phyloP scores from a whole-genome alignment of 768 basidiomycete genomes.

The Leccinum subtestaceum region DNA sequence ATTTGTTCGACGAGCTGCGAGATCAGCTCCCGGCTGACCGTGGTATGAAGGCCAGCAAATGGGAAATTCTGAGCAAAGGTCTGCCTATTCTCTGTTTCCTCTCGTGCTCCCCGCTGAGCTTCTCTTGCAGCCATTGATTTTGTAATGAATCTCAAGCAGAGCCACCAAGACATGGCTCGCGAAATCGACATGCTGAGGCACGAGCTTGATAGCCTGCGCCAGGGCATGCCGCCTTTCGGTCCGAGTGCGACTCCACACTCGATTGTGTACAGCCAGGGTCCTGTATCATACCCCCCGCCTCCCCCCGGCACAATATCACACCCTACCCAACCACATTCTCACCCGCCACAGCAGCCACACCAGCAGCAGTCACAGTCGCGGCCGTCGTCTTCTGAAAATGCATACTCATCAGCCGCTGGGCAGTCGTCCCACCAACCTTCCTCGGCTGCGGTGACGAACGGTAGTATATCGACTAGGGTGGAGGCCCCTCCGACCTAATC shows the following conservation, averaged over 20 bases:
- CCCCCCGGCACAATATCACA: slow-evolving; percentile 46
- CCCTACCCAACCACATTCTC: slow-evolving; percentile 32
- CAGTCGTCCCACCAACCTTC: slow-evolving; percentile 30
- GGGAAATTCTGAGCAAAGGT: slow-evolving; percentile 99
- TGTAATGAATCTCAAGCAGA: slow-evolving; percentile 73
- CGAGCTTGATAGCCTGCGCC: slow-evolving; percentile 63
- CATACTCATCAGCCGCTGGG: slow-evolving; percentile 43
- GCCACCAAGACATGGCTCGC: slow-evolving; percentile 70
- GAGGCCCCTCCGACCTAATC: slow-evolving; percentile 42
- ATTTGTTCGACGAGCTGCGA: slow-evolving; percentile 92
- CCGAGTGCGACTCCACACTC: slow-evolving; percentile 47
- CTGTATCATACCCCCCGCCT: slow-evolving; percentile 46
- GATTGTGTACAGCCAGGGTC: slow-evolving; percentile 51
- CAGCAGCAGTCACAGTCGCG: slow-evolving; percentile 46
- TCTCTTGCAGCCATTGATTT: slow-evolving; percentile 75
- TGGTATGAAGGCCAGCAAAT: slow-evolving; percentile 96
- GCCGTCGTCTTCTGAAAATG: slow-evolving; percentile 62
- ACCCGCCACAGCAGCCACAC: slow-evolving; percentile 29
- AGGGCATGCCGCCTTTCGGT: slow-evolving; percentile 54
- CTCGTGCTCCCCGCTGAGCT: slow-evolving; percentile 1
- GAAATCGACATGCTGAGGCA: slow-evolving; percentile 78
- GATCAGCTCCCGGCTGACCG: slow-evolving; percentile 90
- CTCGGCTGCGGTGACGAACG: slow-evolving; percentile 38
- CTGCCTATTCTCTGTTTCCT: slow-evolving; percentile 15
- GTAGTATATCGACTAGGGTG: slow-evolving; percentile 38